Conservation (phyloP, 2,329 filamentous ascomycete species). For the Zymoseptoria passerinii region DNA sequence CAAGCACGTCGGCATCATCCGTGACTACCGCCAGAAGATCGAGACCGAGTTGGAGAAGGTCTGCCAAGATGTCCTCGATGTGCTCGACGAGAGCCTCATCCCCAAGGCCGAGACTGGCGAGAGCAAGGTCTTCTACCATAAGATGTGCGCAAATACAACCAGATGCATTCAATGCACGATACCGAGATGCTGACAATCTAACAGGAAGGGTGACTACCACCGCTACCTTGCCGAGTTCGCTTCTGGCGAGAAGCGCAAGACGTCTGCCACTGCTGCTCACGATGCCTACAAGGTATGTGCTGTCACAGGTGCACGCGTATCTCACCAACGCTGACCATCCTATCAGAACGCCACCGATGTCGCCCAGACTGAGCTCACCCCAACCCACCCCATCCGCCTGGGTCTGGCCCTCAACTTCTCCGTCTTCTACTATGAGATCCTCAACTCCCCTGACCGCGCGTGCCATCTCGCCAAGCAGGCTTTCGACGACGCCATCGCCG, state of each 20-base stretch:
- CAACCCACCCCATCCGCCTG: conserved; percentile 95
- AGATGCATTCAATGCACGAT: not conserved
- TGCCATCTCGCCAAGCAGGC: conserved; percentile 99
- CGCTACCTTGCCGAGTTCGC: conserved; percentile 92
- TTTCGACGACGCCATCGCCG: conserved; percentile 95
- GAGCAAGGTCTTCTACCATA: conserved; percentile 99
- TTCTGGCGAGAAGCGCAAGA: conserved; percentile 85
- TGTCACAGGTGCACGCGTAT: conserved; percentile 3
- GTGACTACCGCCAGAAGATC: conserved; percentile 97
- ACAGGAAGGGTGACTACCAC: conserved; percentile 95
- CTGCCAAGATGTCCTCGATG: conserved; percentile 94
- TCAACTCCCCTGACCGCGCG: conserved; percentile 94
- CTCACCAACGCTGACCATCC: conserved; percentile 15
- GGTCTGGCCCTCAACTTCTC: conserved; percentile 98
- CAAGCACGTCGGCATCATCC: conserved; percentile 88
- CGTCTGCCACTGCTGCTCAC: conserved; percentile 74
- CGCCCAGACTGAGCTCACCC: conserved; percentile 92
- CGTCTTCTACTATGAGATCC: conserved; percentile 98
- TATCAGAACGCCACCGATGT: conserved; percentile 88
- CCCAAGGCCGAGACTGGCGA: conserved; percentile 93
- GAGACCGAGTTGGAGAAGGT: conserved; percentile 95
- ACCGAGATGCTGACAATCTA: conserved; percentile 8
- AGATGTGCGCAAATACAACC: conserved; percentile 64
- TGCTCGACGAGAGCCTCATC: conserved; percentile 86
- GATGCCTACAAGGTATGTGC: conserved; percentile 89